Conservation (phyloP, 2,329 filamentous ascomycete species). For the Trichothecium sympodiale region DNA sequence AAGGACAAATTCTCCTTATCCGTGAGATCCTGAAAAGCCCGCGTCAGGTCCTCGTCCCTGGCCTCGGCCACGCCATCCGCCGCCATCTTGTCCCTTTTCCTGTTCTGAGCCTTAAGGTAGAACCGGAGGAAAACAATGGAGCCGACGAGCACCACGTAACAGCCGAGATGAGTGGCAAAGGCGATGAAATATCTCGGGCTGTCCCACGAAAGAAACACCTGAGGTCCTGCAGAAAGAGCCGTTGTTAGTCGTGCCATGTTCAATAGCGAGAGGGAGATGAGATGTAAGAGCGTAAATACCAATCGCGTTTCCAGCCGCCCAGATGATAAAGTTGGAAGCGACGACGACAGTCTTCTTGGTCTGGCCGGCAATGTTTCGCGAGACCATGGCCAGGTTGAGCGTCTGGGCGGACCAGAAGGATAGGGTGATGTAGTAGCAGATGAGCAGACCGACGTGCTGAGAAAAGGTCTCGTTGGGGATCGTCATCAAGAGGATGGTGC, state of each 20-base stretch:
- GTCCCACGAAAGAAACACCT: constrained; percentile 53
- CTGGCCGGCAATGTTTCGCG: constrained; percentile 59
- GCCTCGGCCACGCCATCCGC: constrained; percentile 27
- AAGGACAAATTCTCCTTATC: constrained; percentile 51
- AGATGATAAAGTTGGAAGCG: constrained; percentile 59
- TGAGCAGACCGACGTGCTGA: constrained; percentile 55
- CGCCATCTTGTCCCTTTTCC: constrained; percentile 38
- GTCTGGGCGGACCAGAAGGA: constrained; percentile 70
- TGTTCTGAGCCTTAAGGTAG: constrained; percentile 47
- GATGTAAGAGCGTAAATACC: constrained; percentile 25
- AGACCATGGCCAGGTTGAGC: constrained; percentile 54
- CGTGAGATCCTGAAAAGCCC: constrained; percentile 53
- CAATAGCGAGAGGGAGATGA: not conserved
- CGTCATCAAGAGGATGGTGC: constrained; percentile 62
- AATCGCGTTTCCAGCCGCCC: constrained; percentile 57
- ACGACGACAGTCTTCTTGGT: constrained; percentile 63
- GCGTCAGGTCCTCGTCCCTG: constrained; percentile 21
- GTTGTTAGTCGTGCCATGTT: too few relatives aligned
- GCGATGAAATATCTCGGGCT: constrained; percentile 58
- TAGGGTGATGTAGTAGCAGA: constrained; percentile 66
- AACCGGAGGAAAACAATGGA: constrained; percentile 47
- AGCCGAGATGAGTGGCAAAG: constrained; percentile 58
- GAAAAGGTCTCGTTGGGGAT: constrained; percentile 45
- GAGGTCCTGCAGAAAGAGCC: constrained; percentile 36
- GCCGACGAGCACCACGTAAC: constrained; percentile 50